Conservation (phyloP, 495 filamentous ascomycete species). For the Aspergillus mulundensis region DNA sequence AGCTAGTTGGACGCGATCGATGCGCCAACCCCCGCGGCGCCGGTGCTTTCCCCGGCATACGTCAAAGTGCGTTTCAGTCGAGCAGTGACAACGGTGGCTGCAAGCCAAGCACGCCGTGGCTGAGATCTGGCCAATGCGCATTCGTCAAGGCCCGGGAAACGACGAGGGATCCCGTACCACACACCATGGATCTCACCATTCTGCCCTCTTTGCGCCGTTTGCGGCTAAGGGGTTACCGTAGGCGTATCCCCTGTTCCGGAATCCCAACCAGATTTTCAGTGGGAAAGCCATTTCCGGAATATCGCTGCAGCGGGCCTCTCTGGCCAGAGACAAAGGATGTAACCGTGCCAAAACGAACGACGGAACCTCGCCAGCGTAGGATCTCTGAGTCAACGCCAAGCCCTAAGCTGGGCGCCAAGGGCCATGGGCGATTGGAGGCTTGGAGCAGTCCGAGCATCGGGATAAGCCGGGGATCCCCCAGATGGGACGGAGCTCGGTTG, state of each 20-base stretch:
- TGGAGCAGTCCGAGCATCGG: not conserved
- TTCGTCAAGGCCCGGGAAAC: not conserved
- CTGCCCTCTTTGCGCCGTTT: not conserved
- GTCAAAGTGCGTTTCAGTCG: not conserved
- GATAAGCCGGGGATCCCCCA: not conserved
- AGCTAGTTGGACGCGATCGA: too few species aligned
- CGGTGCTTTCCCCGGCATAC: not conserved
- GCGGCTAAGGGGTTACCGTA: too few species aligned
- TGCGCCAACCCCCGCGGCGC: not conserved
- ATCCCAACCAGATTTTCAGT: too few species aligned
- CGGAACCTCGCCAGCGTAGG: not conserved
- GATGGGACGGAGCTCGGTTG: not conserved
- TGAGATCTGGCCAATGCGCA: not conserved
- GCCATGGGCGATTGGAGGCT: not conserved
- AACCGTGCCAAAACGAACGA: not conserved
- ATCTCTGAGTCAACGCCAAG: not conserved
- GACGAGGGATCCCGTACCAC: not conserved
- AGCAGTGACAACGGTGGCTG: conserved; percentile 4
- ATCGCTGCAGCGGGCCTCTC: too few species aligned
- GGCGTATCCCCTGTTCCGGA: too few species aligned
- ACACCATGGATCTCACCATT: not conserved
- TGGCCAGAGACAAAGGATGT: too few species aligned
- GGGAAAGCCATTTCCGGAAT: too few species aligned
- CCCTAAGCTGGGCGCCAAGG: not conserved
- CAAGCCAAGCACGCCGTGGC: not conserved